These are phyloP conservation scores for Diaporthe vaccinii DNA, from an alignment of 2,329 filamentous ascomycete genomes.

Conservation along the genomic window DNA sequence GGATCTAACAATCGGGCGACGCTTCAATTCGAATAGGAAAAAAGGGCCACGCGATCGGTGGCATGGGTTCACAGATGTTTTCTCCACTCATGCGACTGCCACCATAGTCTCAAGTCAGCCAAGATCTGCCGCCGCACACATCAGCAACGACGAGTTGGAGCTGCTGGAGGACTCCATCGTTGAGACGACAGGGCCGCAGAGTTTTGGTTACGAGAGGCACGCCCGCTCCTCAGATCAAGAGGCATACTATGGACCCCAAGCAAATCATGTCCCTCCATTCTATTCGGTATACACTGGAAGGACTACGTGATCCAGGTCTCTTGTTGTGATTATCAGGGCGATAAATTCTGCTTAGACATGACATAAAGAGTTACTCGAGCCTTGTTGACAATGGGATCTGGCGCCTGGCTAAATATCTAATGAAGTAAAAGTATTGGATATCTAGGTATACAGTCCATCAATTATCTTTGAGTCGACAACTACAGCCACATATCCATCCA, in stretches of 20 bases:
- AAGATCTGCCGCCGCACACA: neutral
- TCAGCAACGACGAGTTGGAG: conserved; percentile 9
- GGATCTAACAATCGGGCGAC: neutral
- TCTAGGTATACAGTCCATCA: neutral
- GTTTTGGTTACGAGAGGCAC: neutral
- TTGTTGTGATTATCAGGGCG: no score
- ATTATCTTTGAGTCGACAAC: neutral
- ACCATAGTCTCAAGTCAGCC: neutral
- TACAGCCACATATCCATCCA: neutral
- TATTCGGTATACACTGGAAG: neutral
- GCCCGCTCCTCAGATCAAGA: neutral
- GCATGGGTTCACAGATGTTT: neutral
- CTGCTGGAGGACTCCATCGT: neutral
- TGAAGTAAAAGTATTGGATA: neutral
- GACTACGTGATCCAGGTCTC: neutral
- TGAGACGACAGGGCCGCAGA: neutral
- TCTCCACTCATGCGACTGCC: neutral
- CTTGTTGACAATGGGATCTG: no score
- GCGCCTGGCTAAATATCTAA: no score
- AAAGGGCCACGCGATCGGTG: neutral
- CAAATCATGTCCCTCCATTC: neutral
- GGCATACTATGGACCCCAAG: no score
- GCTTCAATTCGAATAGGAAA: neutral
- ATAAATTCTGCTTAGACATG: no score
- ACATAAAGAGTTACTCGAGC: no score